Evolutionary conservation across 495 filamentous ascomycete genomes (phyloP).

Genomic region (Podospora anserina): DNA sequence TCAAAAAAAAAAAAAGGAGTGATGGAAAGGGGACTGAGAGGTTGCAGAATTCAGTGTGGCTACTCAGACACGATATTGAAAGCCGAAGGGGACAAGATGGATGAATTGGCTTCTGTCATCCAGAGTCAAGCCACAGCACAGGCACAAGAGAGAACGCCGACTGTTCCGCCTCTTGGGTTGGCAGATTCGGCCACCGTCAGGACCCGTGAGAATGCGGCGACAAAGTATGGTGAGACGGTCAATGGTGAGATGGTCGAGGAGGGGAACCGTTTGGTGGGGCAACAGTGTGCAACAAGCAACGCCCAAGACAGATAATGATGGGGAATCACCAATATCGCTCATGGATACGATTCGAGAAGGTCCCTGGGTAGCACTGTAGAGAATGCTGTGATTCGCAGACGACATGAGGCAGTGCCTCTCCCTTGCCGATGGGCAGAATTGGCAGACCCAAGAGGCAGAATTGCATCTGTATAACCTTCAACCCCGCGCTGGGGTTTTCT

Average conservation of each 20-base stretch:
- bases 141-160: conserved; percentile 14
- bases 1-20: background rate
- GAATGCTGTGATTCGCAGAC: conserved; percentile 16
- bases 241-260: background rate
- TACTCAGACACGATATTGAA: background rate
- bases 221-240: conserved; percentile 1
- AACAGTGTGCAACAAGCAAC: background rate
- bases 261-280: background rate
- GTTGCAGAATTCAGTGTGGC: conserved; percentile 1
- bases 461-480: background rate
- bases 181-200: conserved; percentile 11
- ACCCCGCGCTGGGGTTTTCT: conserved; percentile 10
- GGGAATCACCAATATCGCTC: background rate
- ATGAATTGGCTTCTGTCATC: background rate
- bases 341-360: background rate
- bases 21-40: background rate
- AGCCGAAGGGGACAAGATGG: background rate
- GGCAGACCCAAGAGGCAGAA: conserved; percentile 20
- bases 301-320: background rate
- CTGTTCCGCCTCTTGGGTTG: conserved; percentile 18
- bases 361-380: background rate
- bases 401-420: conserved; percentile 17
- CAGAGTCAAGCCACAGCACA: conserved; percentile 11
- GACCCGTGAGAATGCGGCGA: background rate
- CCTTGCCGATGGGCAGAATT: conserved; percentile 8